Conservation (phyloP, 768 basidiomycete species). For the Lepiota subincarnata region DNA sequence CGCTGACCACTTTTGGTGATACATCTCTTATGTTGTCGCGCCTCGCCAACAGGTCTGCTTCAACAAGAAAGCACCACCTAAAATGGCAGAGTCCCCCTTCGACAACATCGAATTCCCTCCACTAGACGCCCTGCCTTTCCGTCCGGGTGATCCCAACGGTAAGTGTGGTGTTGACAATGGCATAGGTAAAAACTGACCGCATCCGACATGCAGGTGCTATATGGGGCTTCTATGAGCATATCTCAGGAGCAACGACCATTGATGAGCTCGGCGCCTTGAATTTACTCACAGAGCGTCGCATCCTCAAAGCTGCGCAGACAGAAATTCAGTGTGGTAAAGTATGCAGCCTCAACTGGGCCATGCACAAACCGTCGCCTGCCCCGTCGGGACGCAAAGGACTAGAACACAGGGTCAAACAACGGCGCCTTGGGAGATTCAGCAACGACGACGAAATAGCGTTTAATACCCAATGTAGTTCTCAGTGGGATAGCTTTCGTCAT, state of each 20-base stretch:
- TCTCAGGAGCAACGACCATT: slow-evolving; percentile 12
- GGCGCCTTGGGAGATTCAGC: slow-evolving; percentile 11
- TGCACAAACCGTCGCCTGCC: slow-evolving; percentile 20
- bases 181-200: background rate
- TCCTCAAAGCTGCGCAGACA: slow-evolving; percentile 18
- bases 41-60: no score
- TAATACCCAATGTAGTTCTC: slow-evolving; percentile 22
- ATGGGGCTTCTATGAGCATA: slow-evolving; percentile 25
- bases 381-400: slow-evolving; percentile 16
- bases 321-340: slow-evolving; percentile 19
- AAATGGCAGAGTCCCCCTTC: slow-evolving; percentile 18
- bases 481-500: slow-evolving; percentile 22
- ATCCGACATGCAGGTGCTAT: slow-evolving; percentile 16
- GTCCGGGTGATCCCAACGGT: slow-evolving; percentile 19
- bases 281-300: slow-evolving; percentile 19
- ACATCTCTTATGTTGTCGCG: no score
- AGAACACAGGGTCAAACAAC: slow-evolving; percentile 18
- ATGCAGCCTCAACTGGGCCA: slow-evolving; percentile 22
- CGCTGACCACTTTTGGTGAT: no score
- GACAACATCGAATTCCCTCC: slow-evolving; percentile 20
- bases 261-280: slow-evolving; percentile 23
- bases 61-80: background rate
- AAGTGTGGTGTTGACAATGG: background rate
- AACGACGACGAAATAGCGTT: slow-evolving; percentile 20
- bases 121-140: slow-evolving; percentile 18